phyloP scores from a whole-genome alignment of 2,329 filamentous ascomycete genomes.

The Penicillium sp. region DNA sequence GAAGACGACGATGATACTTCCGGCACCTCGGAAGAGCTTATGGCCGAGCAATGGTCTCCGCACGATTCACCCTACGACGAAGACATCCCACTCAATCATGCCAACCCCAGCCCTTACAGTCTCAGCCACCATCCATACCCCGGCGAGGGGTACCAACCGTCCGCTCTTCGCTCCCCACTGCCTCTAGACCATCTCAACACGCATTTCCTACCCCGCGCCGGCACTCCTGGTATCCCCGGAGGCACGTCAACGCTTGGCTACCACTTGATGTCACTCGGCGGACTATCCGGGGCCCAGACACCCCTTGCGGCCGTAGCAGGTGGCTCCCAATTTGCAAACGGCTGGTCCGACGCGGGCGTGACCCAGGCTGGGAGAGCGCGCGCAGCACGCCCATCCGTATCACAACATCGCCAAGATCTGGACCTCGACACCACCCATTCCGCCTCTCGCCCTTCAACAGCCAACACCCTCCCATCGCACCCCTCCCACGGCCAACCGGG shows the following conservation, averaged over 20 bases:
- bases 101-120: slow-evolving; percentile 16
- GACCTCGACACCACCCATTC: slow-evolving; percentile 36
- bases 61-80: slow-evolving; percentile 30
- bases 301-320: slow-evolving; percentile 45
- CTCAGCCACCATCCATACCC: slow-evolving; percentile 26
- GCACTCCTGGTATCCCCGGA: slow-evolving; percentile 45
- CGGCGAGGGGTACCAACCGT: slow-evolving; percentile 27
- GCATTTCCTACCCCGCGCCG: slow-evolving; percentile 42
- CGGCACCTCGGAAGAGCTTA: slow-evolving; percentile 33
- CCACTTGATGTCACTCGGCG: slow-evolving; percentile 45
- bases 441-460: slow-evolving; percentile 41
- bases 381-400: slow-evolving; percentile 11
- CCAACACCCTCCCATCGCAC: slow-evolving; percentile 33
- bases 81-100: slow-evolving; percentile 25
- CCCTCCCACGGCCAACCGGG: slow-evolving; percentile 22
- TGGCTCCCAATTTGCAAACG: slow-evolving; percentile 37
- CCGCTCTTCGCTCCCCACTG: slow-evolving; percentile 33
- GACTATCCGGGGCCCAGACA: slow-evolving; percentile 46
- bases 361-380: slow-evolving; percentile 17
- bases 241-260: slow-evolving; percentile 48
- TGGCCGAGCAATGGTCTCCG: slow-evolving; percentile 22
- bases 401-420: slow-evolving; percentile 27
- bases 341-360: slow-evolving; percentile 32
- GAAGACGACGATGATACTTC: slow-evolving; percentile 53
- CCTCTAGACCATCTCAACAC: slow-evolving; percentile 37